A percentile compares a stretch with the other conserved stretches of the same genome.
phyloP scores from a whole-genome alignment of 139 green algal genomes.

The Spirogloea muscicola region DNA sequence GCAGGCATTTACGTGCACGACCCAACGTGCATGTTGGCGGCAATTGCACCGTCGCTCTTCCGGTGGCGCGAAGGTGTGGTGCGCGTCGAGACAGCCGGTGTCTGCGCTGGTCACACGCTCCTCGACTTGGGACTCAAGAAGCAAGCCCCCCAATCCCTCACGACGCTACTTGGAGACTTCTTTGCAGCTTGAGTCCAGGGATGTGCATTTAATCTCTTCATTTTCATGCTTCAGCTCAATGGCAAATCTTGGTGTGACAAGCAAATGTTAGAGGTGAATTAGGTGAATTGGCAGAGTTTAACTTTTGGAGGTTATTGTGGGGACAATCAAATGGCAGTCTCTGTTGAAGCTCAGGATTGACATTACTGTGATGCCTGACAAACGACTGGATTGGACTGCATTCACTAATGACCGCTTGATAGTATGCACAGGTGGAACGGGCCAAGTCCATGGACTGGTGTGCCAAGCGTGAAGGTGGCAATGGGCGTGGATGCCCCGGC shows the following conservation, averaged over 20 bases:
- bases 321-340: neutral
- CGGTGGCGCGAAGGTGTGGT: conserved; percentile 13
- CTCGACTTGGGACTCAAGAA: conserved; percentile 22
- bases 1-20: conserved; percentile 44
- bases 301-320: neutral
- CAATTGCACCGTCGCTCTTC: conserved; percentile 28
- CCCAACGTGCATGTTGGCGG: conserved; percentile 1
- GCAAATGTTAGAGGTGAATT: neutral
- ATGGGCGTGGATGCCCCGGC: conserved; percentile 15
- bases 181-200: neutral
- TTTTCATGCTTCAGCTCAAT: neutral
- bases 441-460: conserved; percentile 1
- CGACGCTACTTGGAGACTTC: neutral
- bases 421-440: conserved; percentile 18
- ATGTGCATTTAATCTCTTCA: neutral
- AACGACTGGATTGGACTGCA: neutral
- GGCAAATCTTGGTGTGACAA: neutral
- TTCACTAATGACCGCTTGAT: neutral
- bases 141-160: neutral
- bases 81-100: conserved; percentile 22
- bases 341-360: conserved; percentile 1
- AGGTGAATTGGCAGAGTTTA: neutral
- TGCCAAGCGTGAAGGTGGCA: neutral
- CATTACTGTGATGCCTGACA: neutral
- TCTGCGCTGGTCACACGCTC: conserved; percentile 9